Base-by-base conservation (phyloP, 371 early-diverging fungal genomes). In the Mucor saturninus region DNA sequence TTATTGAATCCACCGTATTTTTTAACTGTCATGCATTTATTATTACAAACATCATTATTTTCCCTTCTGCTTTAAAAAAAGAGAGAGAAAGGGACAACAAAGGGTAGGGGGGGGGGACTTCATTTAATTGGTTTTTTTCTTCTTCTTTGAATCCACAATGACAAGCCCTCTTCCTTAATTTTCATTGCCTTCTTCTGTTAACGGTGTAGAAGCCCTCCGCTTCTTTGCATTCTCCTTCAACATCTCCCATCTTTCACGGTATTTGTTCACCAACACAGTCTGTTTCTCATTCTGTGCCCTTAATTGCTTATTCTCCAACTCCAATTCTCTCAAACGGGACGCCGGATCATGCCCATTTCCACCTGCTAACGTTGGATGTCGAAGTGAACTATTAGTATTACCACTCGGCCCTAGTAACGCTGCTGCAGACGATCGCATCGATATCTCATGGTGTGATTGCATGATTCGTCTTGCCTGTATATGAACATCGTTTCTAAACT, bases 201-300 rank as follows among this genome's bases (percentile, higher is more conserved):
- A 35, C 8, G 38, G 49, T 10, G 56, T 31, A 8, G 63, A 42
- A 7, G 67, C 67, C 37, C 70, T 66, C 53, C 88, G 67, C 49
- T 86, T 86, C 66, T 92, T 91, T 38, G 94, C 94, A 32, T 92
- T 89, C 56, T 93, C 95, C 63, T 94, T 95, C 28, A 95, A 75
- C 60, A 89, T 92, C 38, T 93, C 92, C 95, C 95, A 96, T 35
- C 93, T 83, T 48, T 92, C 93, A 51, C 87, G 87, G 67, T 95
- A 94, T 74, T 91, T 92, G 50, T 75, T 78, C 65, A 93, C 83
- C 4, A 85, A 64, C 1, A 70, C 68, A 43, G 78, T 81, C 61
- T 84, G 83, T 54, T 79, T 77, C 26, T 86, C 84, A 38, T 82
- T 77, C 45, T 88, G 86, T 5, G 79, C 55, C 28, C 69, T 67